Base-by-base conservation (phyloP, 805 yeast genomes). In the Yarrowia sp. region DNA sequence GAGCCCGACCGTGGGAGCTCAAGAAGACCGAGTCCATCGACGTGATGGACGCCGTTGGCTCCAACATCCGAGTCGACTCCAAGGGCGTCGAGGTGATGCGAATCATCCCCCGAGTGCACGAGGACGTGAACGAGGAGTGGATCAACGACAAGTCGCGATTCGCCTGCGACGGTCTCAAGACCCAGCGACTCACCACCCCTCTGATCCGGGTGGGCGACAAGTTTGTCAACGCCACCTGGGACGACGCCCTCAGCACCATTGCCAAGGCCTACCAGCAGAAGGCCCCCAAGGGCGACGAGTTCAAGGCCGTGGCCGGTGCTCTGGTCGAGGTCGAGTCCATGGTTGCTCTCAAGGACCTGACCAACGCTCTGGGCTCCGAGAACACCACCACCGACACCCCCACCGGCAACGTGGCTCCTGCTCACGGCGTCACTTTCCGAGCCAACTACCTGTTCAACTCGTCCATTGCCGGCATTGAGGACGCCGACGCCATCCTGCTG, bases 1-100 rank as follows among this genome's bases (percentile, higher is more conserved):
- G 86, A 76, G 96, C 96, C 15, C 85, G 97, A 76, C 96, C 97
- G 38, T 91, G 97, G 97, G 97, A 91, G 79, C 84, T 91, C 77
- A 91, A 90, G 81, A 87, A 90, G 82, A 90, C 96, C 58, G 97
- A 91, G 79, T 84, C 94, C 65, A 84, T 91, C 73, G 97, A 91
- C 77, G 95, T 91, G 14, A 78, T 87, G 80, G 97, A 91, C 78
- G 97, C 87, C 24, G 76, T 91, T 43, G 97, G 97, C 33, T 88
- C 94, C 50, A 89, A 87, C 74, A 85, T 91, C 71, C 84, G 97
- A 76, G 92, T 91, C 66, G 97, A 91, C 78, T 86, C 94, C 66
- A 85, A 95, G 79, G 97, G 96, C 73, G 84, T 87, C 74, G 93
- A 90, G 78, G 95, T 91, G 56, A 87, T 91, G 90, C 86, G 97